Evolutionary conservation across 495 filamentous ascomycete species (phyloP), one percentile per base, ranked within the genome.

Genomic region (Terfezia boudieri): DNA sequence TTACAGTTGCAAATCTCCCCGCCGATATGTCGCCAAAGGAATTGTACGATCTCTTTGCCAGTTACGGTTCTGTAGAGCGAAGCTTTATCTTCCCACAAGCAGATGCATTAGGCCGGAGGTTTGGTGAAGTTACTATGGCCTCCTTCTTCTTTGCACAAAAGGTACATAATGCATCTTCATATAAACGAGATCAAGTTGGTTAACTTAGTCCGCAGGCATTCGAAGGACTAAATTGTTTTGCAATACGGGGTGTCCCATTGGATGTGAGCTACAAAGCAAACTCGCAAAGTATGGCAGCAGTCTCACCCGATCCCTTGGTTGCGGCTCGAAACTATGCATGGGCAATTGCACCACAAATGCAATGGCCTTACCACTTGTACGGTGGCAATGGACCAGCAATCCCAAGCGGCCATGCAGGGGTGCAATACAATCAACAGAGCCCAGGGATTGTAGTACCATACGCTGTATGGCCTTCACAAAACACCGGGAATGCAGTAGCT

Each of bases 11-110:
- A 10, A 64, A 64, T 37, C 20, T 65, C 9, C 63, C 63, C 6
- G 49, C 55, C 14, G 62, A 65, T 54, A 65, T 65, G 63, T 53
- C 56, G 36, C 63, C 63, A 4, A 62, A 65, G 49, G 60, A 62
- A 23, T 53, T 65, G 16, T 65, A 55, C 38, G 55, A 53, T 2
- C 50, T 65, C 17, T 65, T 65, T 55, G 54, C 56, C 2, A 55
- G 59, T 49, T 53, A 56, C 37, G 62, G 63, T 2, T 49, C 43
- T 4, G 55, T 62, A 36, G 63, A 65, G 37, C 59, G 63, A 4
- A 60, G 55, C 53, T 65, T 60, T 51, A 65, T 65, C 16, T 65
- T 58, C 38, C 62, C 59, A 12, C 55, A 50, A 7, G 50, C 55
- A 9, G 63, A 65, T 54, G 9, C 37, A 2, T 26, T 49, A 36